A percentile compares a stretch with the other conserved stretches of the same genome.
Evolutionary conservation across 495 filamentous ascomycete species (phyloP).

Genomic region (Aspergillus carlsbadensis): DNA sequence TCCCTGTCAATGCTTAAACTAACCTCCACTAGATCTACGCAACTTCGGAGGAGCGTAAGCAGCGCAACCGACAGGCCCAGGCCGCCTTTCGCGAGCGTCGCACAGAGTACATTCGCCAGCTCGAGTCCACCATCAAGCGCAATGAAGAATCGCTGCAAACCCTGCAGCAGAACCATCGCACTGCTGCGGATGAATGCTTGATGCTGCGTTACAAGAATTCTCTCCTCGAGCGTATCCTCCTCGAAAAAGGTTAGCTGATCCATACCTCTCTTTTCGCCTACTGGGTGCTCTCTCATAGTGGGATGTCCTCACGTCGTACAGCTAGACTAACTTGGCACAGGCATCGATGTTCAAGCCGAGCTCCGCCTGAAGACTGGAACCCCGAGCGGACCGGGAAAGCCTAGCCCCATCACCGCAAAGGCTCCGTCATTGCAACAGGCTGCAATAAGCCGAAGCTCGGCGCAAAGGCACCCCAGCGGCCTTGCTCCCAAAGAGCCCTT

Average conservation of each 20-base stretch:
- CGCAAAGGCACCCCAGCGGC: conserved; percentile 65
- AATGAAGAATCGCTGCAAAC: conserved; percentile 92
- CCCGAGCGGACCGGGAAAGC: conserved; percentile 60
- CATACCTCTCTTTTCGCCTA: not conserved
- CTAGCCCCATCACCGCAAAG: conserved; percentile 47
- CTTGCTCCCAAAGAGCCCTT: conserved; percentile 73
- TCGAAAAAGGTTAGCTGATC: conserved; percentile 77
- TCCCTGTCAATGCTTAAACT: conserved; percentile 15
- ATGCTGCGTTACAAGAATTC: conserved; percentile 99
- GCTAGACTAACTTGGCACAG: conserved; percentile 39
- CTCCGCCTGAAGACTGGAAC: conserved; percentile 80
- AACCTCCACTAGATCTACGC: conserved; percentile 76
- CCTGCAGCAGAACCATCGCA: conserved; percentile 90
- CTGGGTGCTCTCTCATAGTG: not conserved
- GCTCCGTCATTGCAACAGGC: conserved; percentile 70
- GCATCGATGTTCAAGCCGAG: conserved; percentile 97
- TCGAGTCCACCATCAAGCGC: conserved; percentile 95
- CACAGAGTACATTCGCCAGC: conserved; percentile 98
- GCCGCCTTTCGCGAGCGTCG: conserved; percentile 94
- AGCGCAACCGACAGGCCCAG: conserved; percentile 95
- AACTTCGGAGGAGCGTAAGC: conserved; percentile 96
- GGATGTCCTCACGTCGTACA: not conserved
- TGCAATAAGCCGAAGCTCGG: conserved; percentile 67
- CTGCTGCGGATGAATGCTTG: conserved; percentile 92
- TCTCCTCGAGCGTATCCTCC: conserved; percentile 85